Percentiles rank a stretch among this genome's conserved stretches.
phyloP scores from a whole-genome alignment of 345 rosid species.

The Hibiscus trionum region DNA sequence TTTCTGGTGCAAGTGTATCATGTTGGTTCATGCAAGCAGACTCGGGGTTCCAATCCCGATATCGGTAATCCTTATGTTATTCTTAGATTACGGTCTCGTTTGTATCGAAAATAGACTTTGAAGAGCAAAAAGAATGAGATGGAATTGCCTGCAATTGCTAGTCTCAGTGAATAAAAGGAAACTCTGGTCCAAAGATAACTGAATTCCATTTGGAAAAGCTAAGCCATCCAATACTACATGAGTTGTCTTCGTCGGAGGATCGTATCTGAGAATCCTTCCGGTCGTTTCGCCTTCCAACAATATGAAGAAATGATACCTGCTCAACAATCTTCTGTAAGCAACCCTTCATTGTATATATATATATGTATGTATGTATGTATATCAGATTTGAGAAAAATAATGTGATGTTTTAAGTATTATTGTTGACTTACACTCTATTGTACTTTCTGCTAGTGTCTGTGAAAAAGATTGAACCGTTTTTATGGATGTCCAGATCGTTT shows the following conservation, averaged over 20 bases:
- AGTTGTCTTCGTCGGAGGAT: conserved; percentile 68
- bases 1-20: neutral
- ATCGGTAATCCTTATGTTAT: neutral
- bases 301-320: conserved; percentile 84
- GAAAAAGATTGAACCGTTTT: conserved; percentile 86
- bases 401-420: neutral
- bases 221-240: conserved; percentile 73
- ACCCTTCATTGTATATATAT: neutral
- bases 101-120: neutral
- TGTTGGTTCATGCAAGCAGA: neutral
- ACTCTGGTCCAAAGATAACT: conserved; percentile 64
- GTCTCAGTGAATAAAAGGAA: conserved; percentile 88
- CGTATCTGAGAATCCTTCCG: conserved; percentile 85
- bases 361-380: neutral
- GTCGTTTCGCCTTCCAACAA: conserved; percentile 91
- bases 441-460: conserved; percentile 91
- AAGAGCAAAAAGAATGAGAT: neutral
- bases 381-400: neutral
- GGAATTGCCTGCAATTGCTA: conserved; percentile 74
- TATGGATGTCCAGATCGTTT: conserved; percentile 81
- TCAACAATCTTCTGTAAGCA: neutral
- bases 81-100: neutral
- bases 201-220: conserved; percentile 95
- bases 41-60: neutral
- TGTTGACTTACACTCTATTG: conserved; percentile 60